Conservation (phyloP, 257 asterid genomes). For the Przewalskia tangutica region DNA sequence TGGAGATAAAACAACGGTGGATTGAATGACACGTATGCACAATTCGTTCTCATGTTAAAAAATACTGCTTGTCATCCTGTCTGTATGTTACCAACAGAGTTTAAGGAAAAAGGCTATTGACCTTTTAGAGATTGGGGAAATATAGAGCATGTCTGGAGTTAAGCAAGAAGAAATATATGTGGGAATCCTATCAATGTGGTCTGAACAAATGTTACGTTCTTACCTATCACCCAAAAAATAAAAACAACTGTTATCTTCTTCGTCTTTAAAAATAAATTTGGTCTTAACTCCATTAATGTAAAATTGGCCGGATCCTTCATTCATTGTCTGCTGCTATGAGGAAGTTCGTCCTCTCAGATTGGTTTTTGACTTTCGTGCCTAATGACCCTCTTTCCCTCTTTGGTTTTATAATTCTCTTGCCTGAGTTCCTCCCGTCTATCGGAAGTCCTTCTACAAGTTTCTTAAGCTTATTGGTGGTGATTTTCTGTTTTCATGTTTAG, state of each 20-base stretch:
- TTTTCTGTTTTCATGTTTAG: neutral
- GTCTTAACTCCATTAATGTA: neutral
- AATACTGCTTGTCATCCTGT: neutral
- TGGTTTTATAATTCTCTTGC: neutral
- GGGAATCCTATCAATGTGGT: neutral
- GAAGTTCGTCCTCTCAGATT: neutral
- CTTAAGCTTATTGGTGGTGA: neutral
- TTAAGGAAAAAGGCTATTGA: neutral
- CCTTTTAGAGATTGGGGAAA: neutral
- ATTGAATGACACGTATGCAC: neutral
- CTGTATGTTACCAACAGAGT: neutral
- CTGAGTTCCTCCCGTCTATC: neutral
- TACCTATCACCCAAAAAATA: neutral
- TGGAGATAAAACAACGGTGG: neutral
- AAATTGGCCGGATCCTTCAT: neutral
- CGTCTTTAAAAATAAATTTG: neutral
- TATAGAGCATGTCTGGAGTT: neutral
- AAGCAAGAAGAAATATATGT: neutral
- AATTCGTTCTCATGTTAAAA: neutral
- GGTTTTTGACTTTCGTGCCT: neutral
- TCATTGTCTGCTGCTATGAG: neutral
- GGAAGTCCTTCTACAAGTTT: neutral
- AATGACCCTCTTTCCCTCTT: neutral
- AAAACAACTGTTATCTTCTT: neutral
- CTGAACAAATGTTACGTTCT: neutral